Percentiles rank a stretch among this genome's conserved stretches.
Evolutionary conservation across 192 early-diverging fungal species (phyloP).

Genomic region (Backusella morwellensis): DNA sequence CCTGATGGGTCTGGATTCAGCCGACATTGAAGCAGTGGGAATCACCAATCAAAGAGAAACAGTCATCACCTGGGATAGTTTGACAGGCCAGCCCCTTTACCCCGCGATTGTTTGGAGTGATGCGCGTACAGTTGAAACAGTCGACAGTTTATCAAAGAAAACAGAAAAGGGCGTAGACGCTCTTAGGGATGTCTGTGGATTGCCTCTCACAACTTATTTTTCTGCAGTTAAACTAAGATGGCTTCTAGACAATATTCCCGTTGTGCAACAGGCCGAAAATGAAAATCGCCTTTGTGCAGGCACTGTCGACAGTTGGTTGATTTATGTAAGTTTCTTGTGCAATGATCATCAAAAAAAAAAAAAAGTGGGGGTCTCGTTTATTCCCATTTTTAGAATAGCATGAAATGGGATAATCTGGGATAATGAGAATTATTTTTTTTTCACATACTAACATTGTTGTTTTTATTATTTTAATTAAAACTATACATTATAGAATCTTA

Average conservation of each 20-base stretch:
- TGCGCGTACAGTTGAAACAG: slow-evolving; percentile 74
- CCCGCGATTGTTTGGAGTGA: slow-evolving; percentile 94
- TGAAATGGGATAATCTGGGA: background rate
- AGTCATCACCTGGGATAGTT: slow-evolving; percentile 79
- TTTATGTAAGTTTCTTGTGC: slow-evolving; percentile 59
- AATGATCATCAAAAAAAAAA: background rate
- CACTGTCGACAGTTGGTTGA: slow-evolving; percentile 91
- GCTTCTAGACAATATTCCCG: slow-evolving; percentile 80
- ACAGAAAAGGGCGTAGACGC: slow-evolving; percentile 33
- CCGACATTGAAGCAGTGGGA: slow-evolving; percentile 66
- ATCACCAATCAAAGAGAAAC: slow-evolving; percentile 97
- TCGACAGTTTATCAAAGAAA: slow-evolving; percentile 58
- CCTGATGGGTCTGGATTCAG: slow-evolving; percentile 51
- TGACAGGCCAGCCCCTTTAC: slow-evolving; percentile 74
- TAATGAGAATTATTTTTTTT: background rate
- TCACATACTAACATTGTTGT: slow-evolving; percentile 2
- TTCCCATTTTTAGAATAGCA: background rate
- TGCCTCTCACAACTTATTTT: slow-evolving; percentile 92
- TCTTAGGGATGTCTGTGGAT: slow-evolving; percentile 66
- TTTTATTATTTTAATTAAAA: slow-evolving; percentile 47
- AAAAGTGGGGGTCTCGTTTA: background rate
- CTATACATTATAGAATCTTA: slow-evolving; percentile 77
- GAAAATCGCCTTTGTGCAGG: slow-evolving; percentile 76
- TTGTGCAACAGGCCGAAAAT: slow-evolving; percentile 70
- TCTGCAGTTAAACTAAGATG: slow-evolving; percentile 88